phyloP scores from a whole-genome alignment of 1,284 basidiomycete species.

The Mycena sp. region DNA sequence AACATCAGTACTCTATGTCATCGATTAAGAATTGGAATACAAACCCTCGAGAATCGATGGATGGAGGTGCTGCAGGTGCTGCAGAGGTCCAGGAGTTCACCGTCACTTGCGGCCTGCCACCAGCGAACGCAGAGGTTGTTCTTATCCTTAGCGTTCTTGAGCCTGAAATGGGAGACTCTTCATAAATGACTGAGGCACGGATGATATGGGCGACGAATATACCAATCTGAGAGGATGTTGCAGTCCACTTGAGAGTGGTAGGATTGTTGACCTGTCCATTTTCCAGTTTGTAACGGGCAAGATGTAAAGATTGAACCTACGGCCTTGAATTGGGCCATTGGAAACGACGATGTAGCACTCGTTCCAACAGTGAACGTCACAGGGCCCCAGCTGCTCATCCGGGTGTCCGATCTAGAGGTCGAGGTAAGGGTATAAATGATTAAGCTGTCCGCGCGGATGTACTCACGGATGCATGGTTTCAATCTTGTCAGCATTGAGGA shows the following conservation, averaged over 20 bases:
- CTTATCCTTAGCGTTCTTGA: slow-evolving; percentile 46
- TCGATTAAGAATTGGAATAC: not conserved
- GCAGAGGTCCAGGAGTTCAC: slow-evolving; percentile 43
- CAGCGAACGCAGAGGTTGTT: slow-evolving; percentile 48
- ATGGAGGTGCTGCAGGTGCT: slow-evolving; percentile 39
- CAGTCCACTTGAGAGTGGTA: slow-evolving; percentile 54
- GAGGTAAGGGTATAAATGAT: not conserved
- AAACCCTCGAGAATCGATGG: slow-evolving; percentile 48
- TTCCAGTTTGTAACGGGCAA: not conserved
- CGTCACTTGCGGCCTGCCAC: slow-evolving; percentile 42
- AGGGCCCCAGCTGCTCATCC: slow-evolving; percentile 48
- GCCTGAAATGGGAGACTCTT: slow-evolving; percentile 35
- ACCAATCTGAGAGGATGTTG: slow-evolving; percentile 53
- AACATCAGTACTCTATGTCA: not conserved
- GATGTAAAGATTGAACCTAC: slow-evolving; percentile 29
- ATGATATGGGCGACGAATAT: not conserved
- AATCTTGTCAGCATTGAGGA: slow-evolving; percentile 52
- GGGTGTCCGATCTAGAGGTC: slow-evolving; percentile 44
- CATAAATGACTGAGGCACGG: not conserved
- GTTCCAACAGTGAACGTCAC: slow-evolving; percentile 46
- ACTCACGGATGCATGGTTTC: slow-evolving; percentile 51
- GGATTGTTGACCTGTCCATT: slow-evolving; percentile 50
- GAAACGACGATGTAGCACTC: slow-evolving; percentile 39
- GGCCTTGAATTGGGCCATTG: slow-evolving; percentile 52
- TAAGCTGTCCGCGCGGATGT: not conserved